These are phyloP conservation scores for Candida corydali DNA, from an alignment of 805 yeast genomes.

Conservation along the genomic window DNA sequence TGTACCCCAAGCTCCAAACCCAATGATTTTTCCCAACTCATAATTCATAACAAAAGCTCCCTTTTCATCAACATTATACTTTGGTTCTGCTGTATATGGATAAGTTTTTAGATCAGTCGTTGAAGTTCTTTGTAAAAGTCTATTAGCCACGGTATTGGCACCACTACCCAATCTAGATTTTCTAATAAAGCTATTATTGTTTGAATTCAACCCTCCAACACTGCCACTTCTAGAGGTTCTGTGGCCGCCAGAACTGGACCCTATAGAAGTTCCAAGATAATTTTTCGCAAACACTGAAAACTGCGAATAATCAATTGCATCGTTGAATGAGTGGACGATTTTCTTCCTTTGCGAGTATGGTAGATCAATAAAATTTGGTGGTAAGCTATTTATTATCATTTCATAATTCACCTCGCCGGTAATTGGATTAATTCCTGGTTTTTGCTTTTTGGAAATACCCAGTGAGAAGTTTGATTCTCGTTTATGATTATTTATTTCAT, in stretches of 20 bases:
- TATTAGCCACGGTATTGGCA: conserved; percentile 41
- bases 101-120: conserved; percentile 30
- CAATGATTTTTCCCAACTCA: conserved; percentile 68
- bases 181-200: conserved; percentile 23
- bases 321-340: conserved; percentile 33
- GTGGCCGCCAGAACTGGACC: conserved; percentile 19
- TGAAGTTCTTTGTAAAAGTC: conserved; percentile 35
- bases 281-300: conserved; percentile 38
- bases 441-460: conserved; percentile 20
- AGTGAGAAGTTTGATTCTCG: conserved; percentile 8
- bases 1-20: conserved; percentile 88
- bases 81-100: conserved; percentile 17
- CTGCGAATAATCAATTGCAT: conserved; percentile 40
- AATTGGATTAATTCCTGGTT: conserved; percentile 16
- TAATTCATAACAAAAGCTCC: conserved; percentile 66
- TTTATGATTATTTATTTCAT: conserved; percentile 5
- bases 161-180: conserved; percentile 33
- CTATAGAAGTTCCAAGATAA: conserved; percentile 18
- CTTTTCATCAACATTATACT: conserved; percentile 51
- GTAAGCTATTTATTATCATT: conserved; percentile 40
- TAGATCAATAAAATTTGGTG: conserved; percentile 49
- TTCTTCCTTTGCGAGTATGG: conserved; percentile 61
- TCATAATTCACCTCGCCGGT: conserved; percentile 37
- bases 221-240: conserved; percentile 14
- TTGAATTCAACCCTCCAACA: conserved; percentile 8